These are phyloP conservation scores for Pichia sp. DNA, from an alignment of 1,139 yeast species.

Conservation along the genomic window DNA sequence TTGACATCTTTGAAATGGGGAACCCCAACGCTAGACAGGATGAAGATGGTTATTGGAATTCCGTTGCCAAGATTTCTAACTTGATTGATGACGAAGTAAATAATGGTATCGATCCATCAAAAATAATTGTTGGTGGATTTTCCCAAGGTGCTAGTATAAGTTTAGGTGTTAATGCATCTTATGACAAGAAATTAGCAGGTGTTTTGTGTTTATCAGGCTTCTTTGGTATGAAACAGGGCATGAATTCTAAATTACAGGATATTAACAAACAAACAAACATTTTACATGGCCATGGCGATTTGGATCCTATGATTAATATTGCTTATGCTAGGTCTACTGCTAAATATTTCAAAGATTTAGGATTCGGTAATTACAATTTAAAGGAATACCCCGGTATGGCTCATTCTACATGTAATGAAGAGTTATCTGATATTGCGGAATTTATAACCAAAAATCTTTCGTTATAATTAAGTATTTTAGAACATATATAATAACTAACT, in stretches of 20 bases:
- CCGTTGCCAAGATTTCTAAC: constrained; percentile 46
- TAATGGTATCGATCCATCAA: constrained; percentile 58
- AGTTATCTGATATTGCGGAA: constrained; percentile 51
- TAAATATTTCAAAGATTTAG: constrained; percentile 42
- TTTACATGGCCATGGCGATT: constrained; percentile 84
- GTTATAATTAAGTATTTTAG: background rate
- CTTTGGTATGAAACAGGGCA: constrained; percentile 44
- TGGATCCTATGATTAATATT: constrained; percentile 59
- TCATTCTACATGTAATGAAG: constrained; percentile 65
- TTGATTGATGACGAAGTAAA: constrained; percentile 60
- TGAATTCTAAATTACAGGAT: constrained; percentile 28
- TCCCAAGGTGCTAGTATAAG: constrained; percentile 90
- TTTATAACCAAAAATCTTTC: constrained; percentile 34
- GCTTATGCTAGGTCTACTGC: constrained; percentile 43
- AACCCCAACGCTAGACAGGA: constrained; percentile 47
- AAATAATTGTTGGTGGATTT: constrained; percentile 85
- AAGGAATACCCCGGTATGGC: constrained; percentile 56
- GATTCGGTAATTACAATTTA: constrained; percentile 49
- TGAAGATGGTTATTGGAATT: constrained; percentile 52
- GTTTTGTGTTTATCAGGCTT: constrained; percentile 80
- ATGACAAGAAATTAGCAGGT: constrained; percentile 69
- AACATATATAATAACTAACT: background rate
- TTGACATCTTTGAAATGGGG: constrained; percentile 61
- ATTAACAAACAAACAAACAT: constrained; percentile 63
- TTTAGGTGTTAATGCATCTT: constrained; percentile 45